Evolutionary conservation across 2,329 filamentous ascomycete species (phyloP).

Genomic region (Ophiostoma perfectum): DNA sequence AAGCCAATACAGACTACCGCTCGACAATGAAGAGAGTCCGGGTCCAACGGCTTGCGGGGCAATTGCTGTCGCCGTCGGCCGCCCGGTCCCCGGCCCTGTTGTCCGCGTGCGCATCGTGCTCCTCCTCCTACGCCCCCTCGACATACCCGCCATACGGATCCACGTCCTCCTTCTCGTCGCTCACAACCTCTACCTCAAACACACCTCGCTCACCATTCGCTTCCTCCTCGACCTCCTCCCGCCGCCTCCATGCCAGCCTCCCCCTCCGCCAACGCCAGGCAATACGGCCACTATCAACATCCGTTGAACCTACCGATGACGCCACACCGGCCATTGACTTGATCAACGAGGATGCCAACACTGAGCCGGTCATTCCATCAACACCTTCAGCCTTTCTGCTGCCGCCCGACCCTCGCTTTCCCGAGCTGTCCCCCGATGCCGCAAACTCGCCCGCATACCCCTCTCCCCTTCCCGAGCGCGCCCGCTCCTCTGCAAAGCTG

Average conservation of each 20-base stretch:
- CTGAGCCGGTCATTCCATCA: slow-evolving; percentile 14
- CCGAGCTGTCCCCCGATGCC: slow-evolving; percentile 32
- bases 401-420: slow-evolving; percentile 24
- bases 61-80: slow-evolving; percentile 45
- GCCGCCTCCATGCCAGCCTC: slow-evolving; percentile 13
- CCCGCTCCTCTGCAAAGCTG: slow-evolving; percentile 75
- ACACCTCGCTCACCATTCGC: not conserved
- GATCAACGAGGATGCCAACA: slow-evolving; percentile 7
- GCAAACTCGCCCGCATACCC: slow-evolving; percentile 43
- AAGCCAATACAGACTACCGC: not conserved
- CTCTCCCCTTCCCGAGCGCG: slow-evolving; percentile 64
- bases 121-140: slow-evolving; percentile 1
- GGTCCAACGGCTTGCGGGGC: slow-evolving; percentile 54
- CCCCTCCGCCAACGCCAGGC: not conserved
- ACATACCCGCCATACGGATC: not conserved
- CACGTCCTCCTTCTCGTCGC: not conserved
- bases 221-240: slow-evolving; percentile 28
- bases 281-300: slow-evolving; percentile 16
- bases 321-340: not conserved
- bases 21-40: slow-evolving; percentile 56
- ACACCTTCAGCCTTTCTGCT: slow-evolving; percentile 16
- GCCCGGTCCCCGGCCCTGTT: slow-evolving; percentile 38
- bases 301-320: not conserved
- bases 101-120: slow-evolving; percentile 18
- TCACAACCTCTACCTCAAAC: not conserved